These are phyloP conservation scores for Beta macrorhiza DNA, from an alignment of 179 eudicot genomes.

Conservation along the genomic window DNA sequence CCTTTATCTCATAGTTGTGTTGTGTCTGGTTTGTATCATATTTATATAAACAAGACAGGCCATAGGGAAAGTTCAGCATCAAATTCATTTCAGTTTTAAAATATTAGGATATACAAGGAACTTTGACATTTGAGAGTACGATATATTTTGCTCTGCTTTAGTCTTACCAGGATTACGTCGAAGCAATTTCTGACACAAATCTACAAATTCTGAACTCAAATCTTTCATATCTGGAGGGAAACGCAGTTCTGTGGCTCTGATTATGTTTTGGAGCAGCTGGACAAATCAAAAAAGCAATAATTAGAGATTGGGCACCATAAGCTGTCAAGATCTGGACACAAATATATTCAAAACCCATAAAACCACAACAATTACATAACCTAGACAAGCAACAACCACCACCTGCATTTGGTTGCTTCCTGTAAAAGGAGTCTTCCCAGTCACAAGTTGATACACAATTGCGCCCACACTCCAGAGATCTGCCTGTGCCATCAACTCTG, in stretches of 20 bases:
- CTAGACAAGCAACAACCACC: slow-evolving; percentile 3
- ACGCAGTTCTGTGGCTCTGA: slow-evolving; percentile 70
- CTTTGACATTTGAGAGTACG: neutral
- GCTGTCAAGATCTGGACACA: neutral
- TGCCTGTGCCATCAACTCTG: slow-evolving; percentile 60
- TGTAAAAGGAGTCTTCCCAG: slow-evolving; percentile 88
- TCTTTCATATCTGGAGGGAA: slow-evolving; percentile 68
- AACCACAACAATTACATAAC: neutral
- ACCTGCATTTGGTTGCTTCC: slow-evolving; percentile 94
- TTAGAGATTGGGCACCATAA: slow-evolving; percentile 6
- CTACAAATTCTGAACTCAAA: slow-evolving; percentile 67
- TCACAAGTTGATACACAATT: slow-evolving; percentile 81
- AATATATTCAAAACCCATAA: neutral
- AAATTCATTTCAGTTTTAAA: slow-evolving; percentile 4
- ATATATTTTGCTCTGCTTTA: neutral
- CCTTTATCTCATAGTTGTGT: neutral
- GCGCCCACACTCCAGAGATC: slow-evolving; percentile 98
- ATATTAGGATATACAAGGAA: neutral
- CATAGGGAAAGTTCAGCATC: neutral
- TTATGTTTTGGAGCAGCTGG: slow-evolving; percentile 88
- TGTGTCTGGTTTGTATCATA: too few species aligned
- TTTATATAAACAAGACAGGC: too few species aligned
- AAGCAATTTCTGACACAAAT: slow-evolving; percentile 81
- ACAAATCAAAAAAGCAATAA: slow-evolving; percentile 21
- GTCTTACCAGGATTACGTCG: slow-evolving; percentile 87